Evolutionary conservation across 2,329 filamentous ascomycete species (phyloP).

Genomic region (Blastomyces emzantsi): DNA sequence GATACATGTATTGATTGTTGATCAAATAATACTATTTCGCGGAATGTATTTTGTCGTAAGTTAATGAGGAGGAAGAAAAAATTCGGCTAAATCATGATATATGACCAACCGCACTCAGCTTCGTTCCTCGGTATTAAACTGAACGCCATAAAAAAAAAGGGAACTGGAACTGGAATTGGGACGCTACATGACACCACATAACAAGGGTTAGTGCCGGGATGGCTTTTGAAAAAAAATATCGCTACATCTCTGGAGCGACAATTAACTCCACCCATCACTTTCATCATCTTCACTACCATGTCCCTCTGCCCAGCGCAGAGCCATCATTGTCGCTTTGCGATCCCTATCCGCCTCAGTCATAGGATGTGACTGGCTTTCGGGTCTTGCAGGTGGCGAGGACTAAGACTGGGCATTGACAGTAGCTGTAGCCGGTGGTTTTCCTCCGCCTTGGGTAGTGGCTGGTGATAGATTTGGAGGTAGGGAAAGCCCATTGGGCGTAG

Average conservation of each 20-base stretch:
- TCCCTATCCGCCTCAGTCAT: slow-evolving; percentile 24
- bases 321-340: slow-evolving; percentile 26
- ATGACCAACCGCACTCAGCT: not conserved
- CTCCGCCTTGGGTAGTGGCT: too few species aligned
- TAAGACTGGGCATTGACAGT: not conserved
- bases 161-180: not conserved
- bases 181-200: not conserved
- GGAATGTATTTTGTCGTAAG: not conserved
- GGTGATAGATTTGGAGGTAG: not conserved
- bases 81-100: not conserved
- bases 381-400: not conserved
- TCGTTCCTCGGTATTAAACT: not conserved
- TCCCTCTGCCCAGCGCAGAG: slow-evolving; percentile 24
- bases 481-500: not conserved
- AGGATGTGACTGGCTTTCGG: slow-evolving; percentile 10
- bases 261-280: slow-evolving; percentile 10
- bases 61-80: not conserved
- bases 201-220: not conserved
- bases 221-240: not conserved
- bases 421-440: not conserved
- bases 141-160: not conserved
- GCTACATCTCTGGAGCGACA: slow-evolving; percentile 5
- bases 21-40: not conserved
- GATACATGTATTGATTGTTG: not conserved
- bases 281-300: slow-evolving; percentile 16